Percentiles rank a stretch among this genome's conserved stretches.
phyloP scores from a whole-genome alignment of 2,329 filamentous ascomycete species.

The Aspergillus sergii region DNA sequence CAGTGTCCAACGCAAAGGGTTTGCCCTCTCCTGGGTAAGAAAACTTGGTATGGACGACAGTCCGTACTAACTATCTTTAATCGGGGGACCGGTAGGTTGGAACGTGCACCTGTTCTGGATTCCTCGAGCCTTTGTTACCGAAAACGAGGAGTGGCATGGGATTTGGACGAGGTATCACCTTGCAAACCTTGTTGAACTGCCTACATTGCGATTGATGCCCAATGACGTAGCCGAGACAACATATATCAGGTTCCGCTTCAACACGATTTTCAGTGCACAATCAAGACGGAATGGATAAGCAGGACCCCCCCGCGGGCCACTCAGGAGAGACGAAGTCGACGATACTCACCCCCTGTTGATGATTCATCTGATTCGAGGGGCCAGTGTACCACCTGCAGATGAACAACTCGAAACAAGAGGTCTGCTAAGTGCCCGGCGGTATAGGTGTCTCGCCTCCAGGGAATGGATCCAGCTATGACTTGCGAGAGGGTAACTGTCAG shows the following conservation, averaged over 20 bases:
- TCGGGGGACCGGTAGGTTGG: not conserved
- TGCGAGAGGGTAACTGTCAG: not conserved
- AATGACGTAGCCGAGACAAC: slow-evolving; percentile 25
- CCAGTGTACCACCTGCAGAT: slow-evolving; percentile 8
- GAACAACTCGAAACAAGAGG: too few species aligned
- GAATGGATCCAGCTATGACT: not conserved
- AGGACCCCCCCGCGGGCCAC: slow-evolving; percentile 9
- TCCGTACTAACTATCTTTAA: not conserved
- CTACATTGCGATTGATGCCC: slow-evolving; percentile 22
- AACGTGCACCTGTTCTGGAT: not conserved
- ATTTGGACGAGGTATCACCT: slow-evolving; percentile 1
- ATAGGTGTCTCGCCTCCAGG: not conserved
- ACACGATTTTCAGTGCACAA: slow-evolving; percentile 6
- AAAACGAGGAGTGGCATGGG: not conserved
- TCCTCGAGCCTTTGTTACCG: not conserved
- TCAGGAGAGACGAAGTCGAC: not conserved
- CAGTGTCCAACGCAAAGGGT: not conserved
- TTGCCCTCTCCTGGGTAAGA: not conserved
- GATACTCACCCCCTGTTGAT: not conserved
- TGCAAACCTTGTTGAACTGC: slow-evolving; percentile 11
- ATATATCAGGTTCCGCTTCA: slow-evolving; percentile 1
- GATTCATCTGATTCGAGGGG: not conserved
- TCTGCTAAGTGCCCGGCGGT: not conserved
- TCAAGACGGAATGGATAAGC: slow-evolving; percentile 1
- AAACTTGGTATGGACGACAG: not conserved